These are phyloP conservation scores for Candida tropicalis DNA, from an alignment of 1,139 yeast genomes.

Conservation along the genomic window DNA sequence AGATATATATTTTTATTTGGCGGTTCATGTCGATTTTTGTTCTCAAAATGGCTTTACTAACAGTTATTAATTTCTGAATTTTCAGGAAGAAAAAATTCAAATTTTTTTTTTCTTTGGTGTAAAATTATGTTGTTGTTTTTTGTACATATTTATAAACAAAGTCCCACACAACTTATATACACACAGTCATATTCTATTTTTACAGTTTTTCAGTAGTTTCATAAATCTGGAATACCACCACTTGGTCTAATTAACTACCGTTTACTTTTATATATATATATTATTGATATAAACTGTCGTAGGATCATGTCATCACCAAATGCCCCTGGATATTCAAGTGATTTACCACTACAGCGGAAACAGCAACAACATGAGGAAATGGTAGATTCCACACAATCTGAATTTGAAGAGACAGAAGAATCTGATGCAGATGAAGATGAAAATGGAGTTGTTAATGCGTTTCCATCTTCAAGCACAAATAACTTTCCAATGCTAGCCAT, in stretches of 20 bases:
- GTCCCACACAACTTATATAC: no score
- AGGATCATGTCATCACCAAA: not conserved
- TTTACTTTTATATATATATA: no score
- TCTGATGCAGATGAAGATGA: not conserved
- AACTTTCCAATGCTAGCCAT: not conserved
- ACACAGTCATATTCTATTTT: no score
- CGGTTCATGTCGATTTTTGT: no score
- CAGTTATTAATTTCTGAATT: not conserved
- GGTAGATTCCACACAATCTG: not conserved
- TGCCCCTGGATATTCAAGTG: not conserved
- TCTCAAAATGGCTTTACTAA: not conserved
- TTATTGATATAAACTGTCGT: no score
- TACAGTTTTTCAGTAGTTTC: no score
- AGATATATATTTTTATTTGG: no score
- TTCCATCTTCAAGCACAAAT: not conserved
- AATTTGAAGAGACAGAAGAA: not conserved
- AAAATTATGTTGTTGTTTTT: not conserved
- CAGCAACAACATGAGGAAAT: not conserved
- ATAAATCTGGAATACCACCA: no score
- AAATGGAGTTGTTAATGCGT: not conserved
- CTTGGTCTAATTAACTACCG: no score
- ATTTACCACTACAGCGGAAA: not conserved
- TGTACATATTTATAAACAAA: no score
- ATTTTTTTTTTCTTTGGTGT: not conserved
- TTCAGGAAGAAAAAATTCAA: not conserved